These are phyloP conservation scores for Termitomyces titanicus DNA, from an alignment of 768 basidiomycete genomes.

Conservation along the genomic window DNA sequence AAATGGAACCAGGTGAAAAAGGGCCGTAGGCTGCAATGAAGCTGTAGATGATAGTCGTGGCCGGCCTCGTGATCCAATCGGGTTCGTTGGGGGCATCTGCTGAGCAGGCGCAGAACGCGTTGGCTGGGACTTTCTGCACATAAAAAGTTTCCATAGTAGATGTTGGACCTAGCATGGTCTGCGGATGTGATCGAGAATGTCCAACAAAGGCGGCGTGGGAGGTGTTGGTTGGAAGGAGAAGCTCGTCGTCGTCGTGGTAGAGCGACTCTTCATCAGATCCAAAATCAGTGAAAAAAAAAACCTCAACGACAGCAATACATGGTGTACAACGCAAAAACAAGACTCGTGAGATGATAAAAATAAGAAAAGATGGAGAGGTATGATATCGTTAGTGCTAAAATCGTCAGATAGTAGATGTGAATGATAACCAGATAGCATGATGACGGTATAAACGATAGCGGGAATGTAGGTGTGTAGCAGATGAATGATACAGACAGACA, in stretches of 20 bases:
- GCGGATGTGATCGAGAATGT: neutral
- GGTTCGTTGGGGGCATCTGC: neutral
- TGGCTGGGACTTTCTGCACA: neutral
- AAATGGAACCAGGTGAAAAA: neutral
- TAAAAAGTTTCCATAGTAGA: neutral
- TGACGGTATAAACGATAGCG: constrained; percentile 11
- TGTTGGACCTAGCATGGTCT: neutral
- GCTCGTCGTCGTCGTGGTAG: too few relatives aligned
- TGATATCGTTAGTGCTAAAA: constrained; percentile 1
- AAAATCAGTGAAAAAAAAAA: neutral
- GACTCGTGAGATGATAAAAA: constrained; percentile 8
- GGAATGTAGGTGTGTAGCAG: constrained; percentile 3
- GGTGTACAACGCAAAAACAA: constrained; percentile 5
- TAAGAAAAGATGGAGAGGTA: constrained; percentile 2
- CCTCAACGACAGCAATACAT: neutral
- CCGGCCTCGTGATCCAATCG: neutral
- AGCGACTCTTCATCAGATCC: too few relatives aligned
- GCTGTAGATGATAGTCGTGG: neutral
- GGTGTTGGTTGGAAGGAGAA: neutral
- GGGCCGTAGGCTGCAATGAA: neutral
- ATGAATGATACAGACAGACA: constrained; percentile 11
- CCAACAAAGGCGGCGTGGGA: neutral
- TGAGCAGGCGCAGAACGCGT: neutral
- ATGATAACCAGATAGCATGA: constrained; percentile 4
- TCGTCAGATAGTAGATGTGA: neutral